Percentiles rank a stretch among this genome's conserved stretches.
phyloP scores from a whole-genome alignment of 345 rosid species.

The Rubroshorea leprosula region DNA sequence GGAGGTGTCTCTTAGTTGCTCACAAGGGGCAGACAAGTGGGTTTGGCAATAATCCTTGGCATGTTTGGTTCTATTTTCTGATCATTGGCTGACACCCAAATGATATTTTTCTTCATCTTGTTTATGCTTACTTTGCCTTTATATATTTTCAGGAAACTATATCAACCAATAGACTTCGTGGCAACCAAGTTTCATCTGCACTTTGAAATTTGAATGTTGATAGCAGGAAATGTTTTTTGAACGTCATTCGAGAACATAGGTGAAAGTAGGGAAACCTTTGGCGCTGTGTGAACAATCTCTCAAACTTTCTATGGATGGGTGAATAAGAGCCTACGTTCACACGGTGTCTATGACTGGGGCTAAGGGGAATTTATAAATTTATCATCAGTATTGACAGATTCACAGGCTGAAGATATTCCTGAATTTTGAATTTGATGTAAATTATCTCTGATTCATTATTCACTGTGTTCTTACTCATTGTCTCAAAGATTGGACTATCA shows the following conservation, averaged over 20 bases:
- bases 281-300: neutral
- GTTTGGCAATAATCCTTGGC: conserved; percentile 15
- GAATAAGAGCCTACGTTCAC: no score
- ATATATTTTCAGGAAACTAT: conserved; percentile 8
- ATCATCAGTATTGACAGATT: neutral
- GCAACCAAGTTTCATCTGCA: conserved; percentile 11
- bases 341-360: no score
- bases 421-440: neutral
- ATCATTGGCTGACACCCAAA: conserved; percentile 24
- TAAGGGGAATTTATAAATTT: neutral
- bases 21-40: conserved; percentile 33
- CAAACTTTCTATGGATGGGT: no score
- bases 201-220: conserved; percentile 12
- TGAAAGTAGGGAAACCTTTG: conserved; percentile 17
- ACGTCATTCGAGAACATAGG: conserved; percentile 6
- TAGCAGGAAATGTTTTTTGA: conserved; percentile 2
- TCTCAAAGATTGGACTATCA: neutral
- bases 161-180: conserved; percentile 9
- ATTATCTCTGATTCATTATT: neutral
- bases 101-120: conserved; percentile 26
- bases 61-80: conserved; percentile 27
- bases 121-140: conserved; percentile 17
- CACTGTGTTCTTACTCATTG: neutral
- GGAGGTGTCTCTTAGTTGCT: conserved; percentile 29
- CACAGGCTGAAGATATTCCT: neutral